A percentile compares a stretch with the other conserved stretches of the same genome.
These are phyloP conservation scores for Trichocladium antarcticum DNA, from an alignment of 495 filamentous ascomycete genomes.

Conservation along the genomic window DNA sequence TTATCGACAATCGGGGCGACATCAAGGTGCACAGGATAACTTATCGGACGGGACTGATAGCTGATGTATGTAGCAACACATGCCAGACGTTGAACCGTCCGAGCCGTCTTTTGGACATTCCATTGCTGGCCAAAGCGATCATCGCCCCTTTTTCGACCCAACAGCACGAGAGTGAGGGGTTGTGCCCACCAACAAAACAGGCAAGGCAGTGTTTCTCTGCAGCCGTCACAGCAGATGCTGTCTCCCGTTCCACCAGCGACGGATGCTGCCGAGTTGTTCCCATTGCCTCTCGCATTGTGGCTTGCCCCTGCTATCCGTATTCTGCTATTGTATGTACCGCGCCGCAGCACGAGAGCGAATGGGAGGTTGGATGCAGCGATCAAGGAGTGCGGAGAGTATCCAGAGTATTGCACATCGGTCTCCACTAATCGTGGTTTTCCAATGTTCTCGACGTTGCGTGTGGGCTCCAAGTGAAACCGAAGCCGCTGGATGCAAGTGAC, in stretches of 20 bases:
- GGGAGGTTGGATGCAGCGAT: slow-evolving; percentile 13
- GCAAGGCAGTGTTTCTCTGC: background rate
- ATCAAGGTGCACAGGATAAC: too few species aligned
- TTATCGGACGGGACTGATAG: too few species aligned
- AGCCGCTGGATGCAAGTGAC: background rate
- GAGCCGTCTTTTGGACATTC: background rate
- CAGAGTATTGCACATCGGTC: too few species aligned
- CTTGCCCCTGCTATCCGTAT: too few species aligned
- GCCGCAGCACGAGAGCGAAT: slow-evolving; percentile 8
- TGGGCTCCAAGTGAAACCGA: background rate
- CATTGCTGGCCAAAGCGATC: background rate
- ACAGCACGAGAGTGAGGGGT: background rate
- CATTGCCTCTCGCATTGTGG: too few species aligned
- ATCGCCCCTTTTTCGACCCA: background rate
- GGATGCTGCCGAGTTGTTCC: background rate
- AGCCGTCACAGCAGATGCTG: background rate
- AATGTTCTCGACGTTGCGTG: background rate
- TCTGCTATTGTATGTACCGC: too few species aligned
- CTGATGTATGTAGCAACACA: too few species aligned
- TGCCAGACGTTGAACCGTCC: too few species aligned
- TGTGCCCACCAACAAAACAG: background rate
- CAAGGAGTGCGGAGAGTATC: slow-evolving; percentile 5
- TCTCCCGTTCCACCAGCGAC: background rate
- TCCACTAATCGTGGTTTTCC: too few species aligned
- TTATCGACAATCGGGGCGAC: too few species aligned